Evolutionary conservation across 164 flowering plant genomes (phyloP).

Genomic region (Vitis rupestris): DNA sequence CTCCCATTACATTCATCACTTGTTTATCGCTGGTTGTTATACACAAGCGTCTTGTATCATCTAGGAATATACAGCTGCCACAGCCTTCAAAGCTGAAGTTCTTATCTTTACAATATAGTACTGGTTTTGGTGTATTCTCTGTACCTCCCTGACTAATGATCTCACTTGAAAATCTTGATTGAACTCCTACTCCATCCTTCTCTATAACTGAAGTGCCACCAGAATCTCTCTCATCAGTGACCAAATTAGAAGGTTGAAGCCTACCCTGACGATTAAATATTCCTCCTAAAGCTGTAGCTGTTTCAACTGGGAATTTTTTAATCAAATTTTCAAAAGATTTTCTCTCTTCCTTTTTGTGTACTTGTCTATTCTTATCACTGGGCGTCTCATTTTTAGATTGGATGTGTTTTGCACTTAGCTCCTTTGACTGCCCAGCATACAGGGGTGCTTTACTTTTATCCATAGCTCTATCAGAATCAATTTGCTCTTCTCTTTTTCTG

Average conservation of each 20-base stretch:
- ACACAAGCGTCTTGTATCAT: slow-evolving; percentile 43
- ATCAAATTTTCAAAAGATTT: slow-evolving; percentile 10
- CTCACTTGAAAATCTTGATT: slow-evolving; percentile 4
- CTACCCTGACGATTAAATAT: slow-evolving; percentile 5
- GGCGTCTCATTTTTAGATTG: slow-evolving; percentile 3
- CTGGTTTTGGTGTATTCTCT: slow-evolving; percentile 14
- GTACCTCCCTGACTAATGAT: slow-evolving; percentile 12
- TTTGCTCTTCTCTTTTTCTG: slow-evolving; percentile 6
- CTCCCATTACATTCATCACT: slow-evolving; percentile 30
- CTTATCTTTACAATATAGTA: slow-evolving; percentile 8
- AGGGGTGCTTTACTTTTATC: slow-evolving; percentile 10
- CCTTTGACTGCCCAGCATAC: slow-evolving; percentile 7
- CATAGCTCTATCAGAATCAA: slow-evolving; percentile 7
- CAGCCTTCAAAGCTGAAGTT: slow-evolving; percentile 21
- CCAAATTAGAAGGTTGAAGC: slow-evolving; percentile 5
- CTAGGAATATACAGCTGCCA: slow-evolving; percentile 51
- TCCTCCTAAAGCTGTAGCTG: slow-evolving; percentile 21
- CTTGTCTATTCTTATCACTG: background rate
- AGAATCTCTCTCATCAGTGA: slow-evolving; percentile 5
- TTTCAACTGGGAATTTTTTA: slow-evolving; percentile 16
- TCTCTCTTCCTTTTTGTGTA: slow-evolving; percentile 9
- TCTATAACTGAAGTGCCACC: slow-evolving; percentile 4
- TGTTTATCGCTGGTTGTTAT: slow-evolving; percentile 43
- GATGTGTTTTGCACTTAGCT: slow-evolving; percentile 4
- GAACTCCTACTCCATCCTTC: slow-evolving; percentile 11